Evolutionary conservation across 257 asterid species (phyloP).

Genomic region (Echites panduratus): DNA sequence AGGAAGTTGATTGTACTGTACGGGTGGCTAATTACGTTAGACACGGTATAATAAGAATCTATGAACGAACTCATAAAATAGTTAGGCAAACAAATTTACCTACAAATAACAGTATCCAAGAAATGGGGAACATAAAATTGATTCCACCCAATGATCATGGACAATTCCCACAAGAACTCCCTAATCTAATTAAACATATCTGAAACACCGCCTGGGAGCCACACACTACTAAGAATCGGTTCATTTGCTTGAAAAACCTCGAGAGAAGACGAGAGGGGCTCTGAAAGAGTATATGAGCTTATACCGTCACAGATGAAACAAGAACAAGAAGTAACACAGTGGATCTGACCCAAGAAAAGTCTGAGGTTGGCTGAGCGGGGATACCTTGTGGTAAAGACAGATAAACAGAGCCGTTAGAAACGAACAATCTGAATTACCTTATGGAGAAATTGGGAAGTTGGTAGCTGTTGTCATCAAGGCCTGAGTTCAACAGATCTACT

Average conservation of each 20-base stretch:
- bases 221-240: not conserved
- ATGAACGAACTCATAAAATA: conserved; percentile 5
- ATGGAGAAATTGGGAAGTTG: conserved; percentile 69
- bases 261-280: too few relatives aligned
- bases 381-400: not conserved
- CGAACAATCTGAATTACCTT: conserved; percentile 43
- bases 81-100: conserved; percentile 8
- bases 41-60: not conserved
- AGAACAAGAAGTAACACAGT: not conserved
- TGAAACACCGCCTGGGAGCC: conserved; percentile 4
- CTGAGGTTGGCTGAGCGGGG: not conserved
- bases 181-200: conserved; percentile 12
- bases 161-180: not conserved
- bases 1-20: conserved; percentile 6
- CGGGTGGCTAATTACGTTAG: not conserved
- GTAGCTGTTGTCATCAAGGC: conserved; percentile 44
- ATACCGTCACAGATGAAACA: not conserved
- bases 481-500: conserved; percentile 67
- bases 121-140: conserved; percentile 9
- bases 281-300: not conserved
- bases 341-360: conserved; percentile 13
- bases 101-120: not conserved
- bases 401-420: conserved; percentile 1
- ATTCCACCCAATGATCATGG: conserved; percentile 17
- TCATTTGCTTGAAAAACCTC: not conserved